Conservation (phyloP, 1,139 yeast genomes). For the Candida tetrigidarum region DNA sequence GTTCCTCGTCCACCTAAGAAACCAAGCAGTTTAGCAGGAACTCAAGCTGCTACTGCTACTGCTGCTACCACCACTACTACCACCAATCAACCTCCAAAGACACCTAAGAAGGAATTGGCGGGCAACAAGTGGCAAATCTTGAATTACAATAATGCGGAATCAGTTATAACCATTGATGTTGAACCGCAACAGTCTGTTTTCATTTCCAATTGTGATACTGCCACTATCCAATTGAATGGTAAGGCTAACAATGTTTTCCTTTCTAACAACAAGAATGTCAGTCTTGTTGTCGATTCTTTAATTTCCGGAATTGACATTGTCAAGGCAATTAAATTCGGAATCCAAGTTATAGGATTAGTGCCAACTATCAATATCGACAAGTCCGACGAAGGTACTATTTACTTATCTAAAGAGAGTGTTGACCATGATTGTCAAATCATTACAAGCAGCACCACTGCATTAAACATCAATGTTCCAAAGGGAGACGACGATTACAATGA, state of each 20-base stretch:
- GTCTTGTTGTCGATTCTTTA: constrained; percentile 79
- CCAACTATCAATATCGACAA: constrained; percentile 90
- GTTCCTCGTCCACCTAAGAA: constrained; percentile 73
- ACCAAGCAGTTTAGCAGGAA: constrained; percentile 57
- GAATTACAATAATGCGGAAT: constrained; percentile 63
- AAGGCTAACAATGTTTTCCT: constrained; percentile 89
- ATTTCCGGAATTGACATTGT: constrained; percentile 90
- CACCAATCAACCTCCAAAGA: constrained; percentile 32
- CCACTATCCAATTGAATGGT: constrained; percentile 84
- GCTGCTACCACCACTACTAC: constrained; percentile 23
- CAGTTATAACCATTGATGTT: constrained; percentile 69
- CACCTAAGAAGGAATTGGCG: constrained; percentile 73
- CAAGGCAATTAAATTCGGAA: constrained; percentile 78
- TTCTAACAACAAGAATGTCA: constrained; percentile 71
- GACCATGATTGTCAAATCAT: constrained; percentile 67
- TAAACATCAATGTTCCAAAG: constrained; percentile 80
- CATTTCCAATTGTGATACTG: constrained; percentile 77
- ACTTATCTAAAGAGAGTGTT: constrained; percentile 71
- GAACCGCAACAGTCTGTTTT: constrained; percentile 88
- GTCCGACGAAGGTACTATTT: constrained; percentile 83
- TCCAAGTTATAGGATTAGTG: constrained; percentile 79
- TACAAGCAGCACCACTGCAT: constrained; percentile 82
- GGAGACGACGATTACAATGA: constrained; percentile 65
- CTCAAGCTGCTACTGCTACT: constrained; percentile 5
- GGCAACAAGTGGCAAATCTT: constrained; percentile 89